A percentile compares a stretch with the other conserved stretches of the same genome.
These are phyloP conservation scores for Yamadazyma atmosphaerica DNA, from an alignment of 1,139 yeast species.

Conservation along the genomic window DNA sequence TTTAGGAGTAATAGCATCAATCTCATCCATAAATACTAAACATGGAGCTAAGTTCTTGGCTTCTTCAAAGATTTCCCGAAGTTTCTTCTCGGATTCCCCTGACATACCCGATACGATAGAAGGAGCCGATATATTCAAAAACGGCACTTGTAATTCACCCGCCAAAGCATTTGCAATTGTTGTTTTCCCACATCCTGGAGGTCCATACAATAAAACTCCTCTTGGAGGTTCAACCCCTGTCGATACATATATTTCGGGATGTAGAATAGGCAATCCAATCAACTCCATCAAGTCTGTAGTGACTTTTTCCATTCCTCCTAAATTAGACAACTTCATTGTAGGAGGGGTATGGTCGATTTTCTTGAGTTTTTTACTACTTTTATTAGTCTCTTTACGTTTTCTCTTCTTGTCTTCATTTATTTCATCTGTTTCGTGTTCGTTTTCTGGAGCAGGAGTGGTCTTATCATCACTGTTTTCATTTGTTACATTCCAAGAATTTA, in stretches of 20 bases:
- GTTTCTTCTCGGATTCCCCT: constrained; percentile 95
- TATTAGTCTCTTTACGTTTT: constrained; percentile 30
- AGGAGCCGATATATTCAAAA: constrained; percentile 89
- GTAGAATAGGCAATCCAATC: constrained; percentile 87
- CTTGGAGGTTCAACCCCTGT: constrained; percentile 98
- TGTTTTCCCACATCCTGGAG: constrained; percentile 99
- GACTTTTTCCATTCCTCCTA: constrained; percentile 89
- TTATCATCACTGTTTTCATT: constrained; percentile 9
- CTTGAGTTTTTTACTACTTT: constrained; percentile 39
- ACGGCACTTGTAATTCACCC: constrained; percentile 91
- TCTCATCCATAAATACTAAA: constrained; percentile 88
- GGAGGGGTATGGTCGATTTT: constrained; percentile 70
- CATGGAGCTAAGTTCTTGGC: constrained; percentile 92
- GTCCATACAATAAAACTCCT: constrained; percentile 92
- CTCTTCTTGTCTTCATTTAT: constrained; percentile 23
- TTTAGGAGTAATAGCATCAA: constrained; percentile 97
- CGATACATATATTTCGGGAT: constrained; percentile 84
- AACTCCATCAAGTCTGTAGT: constrained; percentile 85
- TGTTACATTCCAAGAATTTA: constrained; percentile 59
- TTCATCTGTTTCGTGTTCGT: constrained; percentile 13
- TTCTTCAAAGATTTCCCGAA: constrained; percentile 90
- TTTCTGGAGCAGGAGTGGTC: constrained; percentile 3
- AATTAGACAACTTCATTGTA: constrained; percentile 58
- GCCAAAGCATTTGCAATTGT: constrained; percentile 95
- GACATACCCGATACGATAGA: constrained; percentile 99